phyloP scores from a whole-genome alignment of 441 rosid genomes.

The Cnidoscolus chayamansa region DNA sequence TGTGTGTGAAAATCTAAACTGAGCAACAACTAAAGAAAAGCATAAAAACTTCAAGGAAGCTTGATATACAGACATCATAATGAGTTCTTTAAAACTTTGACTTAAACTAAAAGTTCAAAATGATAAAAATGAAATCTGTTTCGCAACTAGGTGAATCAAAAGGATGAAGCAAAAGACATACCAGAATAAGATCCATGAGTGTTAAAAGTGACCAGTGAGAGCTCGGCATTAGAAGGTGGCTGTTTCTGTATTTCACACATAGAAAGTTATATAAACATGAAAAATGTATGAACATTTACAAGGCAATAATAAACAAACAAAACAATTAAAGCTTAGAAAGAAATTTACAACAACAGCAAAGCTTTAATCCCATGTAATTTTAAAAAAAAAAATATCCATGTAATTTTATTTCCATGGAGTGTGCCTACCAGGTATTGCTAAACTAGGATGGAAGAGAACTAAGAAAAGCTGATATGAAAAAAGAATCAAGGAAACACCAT shows the following conservation, averaged over 20 bases:
- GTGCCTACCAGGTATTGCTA: neutral
- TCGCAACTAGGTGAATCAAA: constrained; percentile 10
- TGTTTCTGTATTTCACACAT: constrained; percentile 49
- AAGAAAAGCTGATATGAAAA: neutral
- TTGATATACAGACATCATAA: neutral
- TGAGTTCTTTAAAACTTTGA: too few species aligned
- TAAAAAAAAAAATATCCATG: too few species aligned
- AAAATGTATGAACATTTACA: neutral
- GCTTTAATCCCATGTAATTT: too few species aligned
- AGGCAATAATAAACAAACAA: neutral
- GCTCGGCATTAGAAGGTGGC: constrained; percentile 55
- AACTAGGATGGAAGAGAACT: neutral
- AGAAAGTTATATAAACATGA: neutral
- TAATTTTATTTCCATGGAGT: too few species aligned
- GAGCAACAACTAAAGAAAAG: neutral
- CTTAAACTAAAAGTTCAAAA: too few species aligned
- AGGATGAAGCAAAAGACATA: constrained; percentile 33
- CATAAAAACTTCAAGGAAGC: neutral
- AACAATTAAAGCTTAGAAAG: neutral
- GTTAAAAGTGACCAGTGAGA: constrained; percentile 65
- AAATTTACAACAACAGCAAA: neutral
- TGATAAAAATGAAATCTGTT: too few species aligned
- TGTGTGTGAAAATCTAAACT: neutral
- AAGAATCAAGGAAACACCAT: neutral
- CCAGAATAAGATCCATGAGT: constrained; percentile 82